These are phyloP conservation scores for Ophiorrhiza pumila DNA, from an alignment of 257 asterid species.

Conservation along the genomic window DNA sequence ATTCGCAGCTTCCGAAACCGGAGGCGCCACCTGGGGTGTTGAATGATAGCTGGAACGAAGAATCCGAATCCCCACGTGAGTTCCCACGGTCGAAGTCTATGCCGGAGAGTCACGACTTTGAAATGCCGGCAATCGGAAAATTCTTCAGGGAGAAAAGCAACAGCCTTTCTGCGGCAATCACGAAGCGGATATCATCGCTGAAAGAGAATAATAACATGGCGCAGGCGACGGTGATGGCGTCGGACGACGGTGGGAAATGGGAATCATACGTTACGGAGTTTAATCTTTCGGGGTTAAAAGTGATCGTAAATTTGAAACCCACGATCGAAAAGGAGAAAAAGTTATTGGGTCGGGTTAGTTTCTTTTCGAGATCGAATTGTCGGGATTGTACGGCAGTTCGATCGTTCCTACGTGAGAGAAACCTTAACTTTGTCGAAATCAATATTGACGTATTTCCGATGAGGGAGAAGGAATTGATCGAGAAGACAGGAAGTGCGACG, in stretches of 20 bases:
- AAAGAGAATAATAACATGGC: slow-evolving; percentile 30
- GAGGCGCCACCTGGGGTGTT: slow-evolving; percentile 59
- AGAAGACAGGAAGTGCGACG: slow-evolving; percentile 50
- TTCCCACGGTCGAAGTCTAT: slow-evolving; percentile 41
- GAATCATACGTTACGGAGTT: slow-evolving; percentile 49
- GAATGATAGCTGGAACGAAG: no score
- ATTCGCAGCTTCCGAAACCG: slow-evolving; percentile 72
- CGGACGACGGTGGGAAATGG: slow-evolving; percentile 7
- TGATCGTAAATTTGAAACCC: slow-evolving; percentile 41
- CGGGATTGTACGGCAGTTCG: slow-evolving; percentile 85
- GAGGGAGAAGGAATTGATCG: slow-evolving; percentile 64
- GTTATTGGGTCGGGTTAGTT: slow-evolving; percentile 61
- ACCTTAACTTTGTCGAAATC: slow-evolving; percentile 62
- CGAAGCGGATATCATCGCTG: slow-evolving; percentile 63
- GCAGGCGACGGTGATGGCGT: slow-evolving; percentile 9
- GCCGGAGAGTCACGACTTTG: slow-evolving; percentile 42
- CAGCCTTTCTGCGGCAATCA: slow-evolving; percentile 70
- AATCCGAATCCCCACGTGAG: slow-evolving; percentile 14
- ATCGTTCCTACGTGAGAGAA: slow-evolving; percentile 50
- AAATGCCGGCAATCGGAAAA: slow-evolving; percentile 69
- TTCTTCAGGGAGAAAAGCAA: slow-evolving; percentile 70
- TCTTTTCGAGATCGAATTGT: slow-evolving; percentile 84
- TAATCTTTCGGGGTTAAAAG: slow-evolving; percentile 59
- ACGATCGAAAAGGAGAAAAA: slow-evolving; percentile 28
- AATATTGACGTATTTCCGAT: slow-evolving; percentile 77